These are phyloP conservation scores for Colletotrichum tanaceti DNA, from an alignment of 2,329 filamentous ascomycete species.

Conservation along the genomic window DNA sequence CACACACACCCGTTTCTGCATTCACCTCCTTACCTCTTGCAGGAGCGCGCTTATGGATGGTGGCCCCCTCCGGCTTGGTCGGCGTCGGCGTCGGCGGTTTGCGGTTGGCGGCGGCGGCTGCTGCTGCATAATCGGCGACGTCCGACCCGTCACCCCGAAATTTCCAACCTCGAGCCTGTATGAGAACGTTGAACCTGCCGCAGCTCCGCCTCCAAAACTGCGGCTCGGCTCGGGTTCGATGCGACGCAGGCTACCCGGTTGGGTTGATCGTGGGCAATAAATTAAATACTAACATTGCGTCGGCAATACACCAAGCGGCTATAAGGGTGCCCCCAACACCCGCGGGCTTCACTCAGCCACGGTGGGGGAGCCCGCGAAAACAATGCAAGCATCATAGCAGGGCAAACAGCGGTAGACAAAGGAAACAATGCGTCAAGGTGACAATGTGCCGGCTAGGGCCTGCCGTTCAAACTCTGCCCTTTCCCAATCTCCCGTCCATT, in stretches of 20 bases:
- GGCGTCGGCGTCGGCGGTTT: conserved; percentile 21
- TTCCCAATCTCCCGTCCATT: conserved; percentile 37
- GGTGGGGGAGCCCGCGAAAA: conserved; percentile 29
- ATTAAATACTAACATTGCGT: conserved; percentile 39
- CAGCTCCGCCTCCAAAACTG: background rate
- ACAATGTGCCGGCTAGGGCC: conserved; percentile 37
- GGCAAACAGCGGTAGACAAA: conserved; percentile 35
- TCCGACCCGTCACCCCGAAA: conserved; percentile 9
- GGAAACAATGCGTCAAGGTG: conserved; percentile 37
- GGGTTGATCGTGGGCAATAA: conserved; percentile 32
- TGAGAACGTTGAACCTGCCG: no score
- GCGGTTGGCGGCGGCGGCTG: conserved; percentile 14
- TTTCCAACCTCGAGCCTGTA: conserved; percentile 2
- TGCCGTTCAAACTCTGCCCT: conserved; percentile 34
- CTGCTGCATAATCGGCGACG: conserved; percentile 21
- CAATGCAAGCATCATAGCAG: conserved; percentile 22
- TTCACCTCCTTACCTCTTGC: background rate
- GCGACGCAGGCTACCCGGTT: background rate
- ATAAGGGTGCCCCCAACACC: conserved; percentile 39
- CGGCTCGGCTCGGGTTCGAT: no score
- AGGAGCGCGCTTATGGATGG: background rate
- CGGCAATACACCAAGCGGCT: conserved; percentile 40
- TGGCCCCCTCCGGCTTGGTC: conserved; percentile 5
- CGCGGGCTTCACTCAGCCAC: conserved; percentile 25
- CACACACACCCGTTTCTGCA: background rate